Evolutionary conservation across 805 yeast genomes (phyloP).

Genomic region (Teunomyces gatunensis): DNA sequence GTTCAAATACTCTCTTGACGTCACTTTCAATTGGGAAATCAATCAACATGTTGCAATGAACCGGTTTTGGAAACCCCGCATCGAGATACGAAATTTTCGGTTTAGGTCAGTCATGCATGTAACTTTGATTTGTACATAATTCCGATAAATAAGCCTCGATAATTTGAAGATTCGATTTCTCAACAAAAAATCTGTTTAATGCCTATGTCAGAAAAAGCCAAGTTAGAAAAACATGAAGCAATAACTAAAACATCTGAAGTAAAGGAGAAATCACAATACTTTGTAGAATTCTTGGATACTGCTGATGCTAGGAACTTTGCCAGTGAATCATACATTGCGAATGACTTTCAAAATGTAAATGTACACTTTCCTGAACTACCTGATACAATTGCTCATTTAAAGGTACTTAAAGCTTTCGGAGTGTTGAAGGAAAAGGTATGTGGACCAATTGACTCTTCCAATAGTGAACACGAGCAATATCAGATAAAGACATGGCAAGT

Average conservation of each 20-base stretch:
- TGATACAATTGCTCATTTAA: conserved; percentile 22
- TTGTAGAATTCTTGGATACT: not conserved
- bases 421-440: conserved; percentile 14
- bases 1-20: too few relatives aligned
- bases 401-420: conserved; percentile 19
- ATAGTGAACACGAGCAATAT: not conserved
- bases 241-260: not conserved
- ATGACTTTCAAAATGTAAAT: not conserved
- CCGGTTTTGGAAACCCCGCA: too few relatives aligned
- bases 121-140: not conserved
- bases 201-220: not conserved
- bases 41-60: too few relatives aligned
- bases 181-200: not conserved
- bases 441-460: conserved; percentile 1
- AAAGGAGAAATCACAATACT: not conserved
- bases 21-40: too few relatives aligned
- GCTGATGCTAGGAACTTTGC: not conserved
- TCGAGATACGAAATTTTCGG: not conserved
- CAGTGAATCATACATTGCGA: not conserved
- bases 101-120: not conserved
- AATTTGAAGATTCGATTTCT: not conserved
- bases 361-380: conserved; percentile 9
- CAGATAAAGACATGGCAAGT: conserved; percentile 19
- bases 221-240: not conserved
- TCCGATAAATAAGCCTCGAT: too few relatives aligned